Evolutionary conservation across 1,284 basidiomycete genomes (phyloP).

Genomic region (Lignosus rhinocerotis): DNA sequence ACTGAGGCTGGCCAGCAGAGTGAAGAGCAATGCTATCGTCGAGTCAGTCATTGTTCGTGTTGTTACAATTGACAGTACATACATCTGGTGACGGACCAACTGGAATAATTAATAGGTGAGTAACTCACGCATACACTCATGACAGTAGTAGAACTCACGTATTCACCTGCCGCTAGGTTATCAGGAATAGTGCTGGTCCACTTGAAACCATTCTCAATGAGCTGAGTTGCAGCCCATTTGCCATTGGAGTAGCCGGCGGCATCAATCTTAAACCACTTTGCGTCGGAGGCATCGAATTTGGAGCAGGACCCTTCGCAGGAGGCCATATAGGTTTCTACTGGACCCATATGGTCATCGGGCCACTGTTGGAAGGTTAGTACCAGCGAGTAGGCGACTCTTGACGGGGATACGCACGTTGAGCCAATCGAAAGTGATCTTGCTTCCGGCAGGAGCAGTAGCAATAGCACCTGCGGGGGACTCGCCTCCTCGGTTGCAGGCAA

Average conservation of each 20-base stretch:
- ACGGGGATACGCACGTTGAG: conserved; percentile 23
- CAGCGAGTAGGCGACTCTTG: not conserved
- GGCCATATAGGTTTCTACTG: conserved; percentile 41
- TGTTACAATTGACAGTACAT: conserved; percentile 10
- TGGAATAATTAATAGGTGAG: conserved; percentile 10
- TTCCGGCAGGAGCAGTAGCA: conserved; percentile 30
- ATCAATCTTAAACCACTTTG: conserved; percentile 42
- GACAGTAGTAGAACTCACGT: conserved; percentile 28
- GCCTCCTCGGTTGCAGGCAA: conserved; percentile 35
- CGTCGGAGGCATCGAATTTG: conserved; percentile 34
- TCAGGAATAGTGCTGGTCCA: conserved; percentile 37
- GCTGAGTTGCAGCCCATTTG: conserved; percentile 35
- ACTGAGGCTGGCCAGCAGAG: conserved; percentile 30
- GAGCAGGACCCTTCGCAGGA: conserved; percentile 38
- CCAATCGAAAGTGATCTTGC: conserved; percentile 33
- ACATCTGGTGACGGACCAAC: conserved; percentile 40
- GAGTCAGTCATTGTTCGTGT: not conserved
- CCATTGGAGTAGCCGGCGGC: conserved; percentile 36
- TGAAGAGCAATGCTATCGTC: conserved; percentile 32
- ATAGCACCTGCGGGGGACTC: conserved; percentile 26
- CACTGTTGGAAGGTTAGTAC: not conserved
- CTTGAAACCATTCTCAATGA: conserved; percentile 32
- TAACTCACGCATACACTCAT: not conserved
- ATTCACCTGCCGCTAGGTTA: conserved; percentile 38
- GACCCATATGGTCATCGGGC: conserved; percentile 34